Evolutionary conservation across 805 yeast species (phyloP).

Genomic region (Sungouiella blattae): DNA sequence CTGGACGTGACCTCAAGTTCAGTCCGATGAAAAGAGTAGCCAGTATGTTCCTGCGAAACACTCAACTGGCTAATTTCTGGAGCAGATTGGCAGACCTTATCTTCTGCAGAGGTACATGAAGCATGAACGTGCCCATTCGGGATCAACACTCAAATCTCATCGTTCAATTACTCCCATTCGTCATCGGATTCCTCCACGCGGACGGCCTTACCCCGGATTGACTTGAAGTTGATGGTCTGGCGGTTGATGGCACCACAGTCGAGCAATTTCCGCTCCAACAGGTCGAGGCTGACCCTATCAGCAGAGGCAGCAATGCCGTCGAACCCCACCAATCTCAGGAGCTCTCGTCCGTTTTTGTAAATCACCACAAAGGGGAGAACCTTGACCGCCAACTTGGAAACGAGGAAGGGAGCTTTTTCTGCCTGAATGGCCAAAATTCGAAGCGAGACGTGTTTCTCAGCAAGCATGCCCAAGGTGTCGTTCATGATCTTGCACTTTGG

Average conservation of each 20-base stretch:
- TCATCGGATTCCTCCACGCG: slow-evolving; percentile 30
- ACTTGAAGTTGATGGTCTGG: slow-evolving; percentile 28
- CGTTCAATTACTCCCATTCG: slow-evolving; percentile 14
- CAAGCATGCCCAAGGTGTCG: slow-evolving; percentile 37
- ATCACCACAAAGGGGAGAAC: slow-evolving; percentile 69
- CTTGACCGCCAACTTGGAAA: slow-evolving; percentile 56
- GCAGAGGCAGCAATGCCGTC: slow-evolving; percentile 50
- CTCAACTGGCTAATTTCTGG: no score
- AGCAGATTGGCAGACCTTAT: neutral
- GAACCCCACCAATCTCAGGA: slow-evolving; percentile 64
- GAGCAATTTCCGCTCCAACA: slow-evolving; percentile 41
- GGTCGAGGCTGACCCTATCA: slow-evolving; percentile 43
- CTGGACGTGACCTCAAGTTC: no score
- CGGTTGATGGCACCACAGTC: slow-evolving; percentile 26
- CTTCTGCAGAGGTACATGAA: neutral
- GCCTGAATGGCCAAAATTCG: slow-evolving; percentile 57
- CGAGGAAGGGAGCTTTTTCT: slow-evolving; percentile 67
- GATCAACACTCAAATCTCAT: no score
- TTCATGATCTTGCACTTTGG: slow-evolving; percentile 60
- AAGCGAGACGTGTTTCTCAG: slow-evolving; percentile 56
- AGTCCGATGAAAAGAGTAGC: neutral
- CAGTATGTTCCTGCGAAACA: no score
- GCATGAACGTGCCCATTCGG: no score
- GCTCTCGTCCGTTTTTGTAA: slow-evolving; percentile 58
- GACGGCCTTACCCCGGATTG: slow-evolving; percentile 9